These are phyloP conservation scores for Leccinum rimulosum DNA, from an alignment of 768 basidiomycete genomes.

Conservation along the genomic window DNA sequence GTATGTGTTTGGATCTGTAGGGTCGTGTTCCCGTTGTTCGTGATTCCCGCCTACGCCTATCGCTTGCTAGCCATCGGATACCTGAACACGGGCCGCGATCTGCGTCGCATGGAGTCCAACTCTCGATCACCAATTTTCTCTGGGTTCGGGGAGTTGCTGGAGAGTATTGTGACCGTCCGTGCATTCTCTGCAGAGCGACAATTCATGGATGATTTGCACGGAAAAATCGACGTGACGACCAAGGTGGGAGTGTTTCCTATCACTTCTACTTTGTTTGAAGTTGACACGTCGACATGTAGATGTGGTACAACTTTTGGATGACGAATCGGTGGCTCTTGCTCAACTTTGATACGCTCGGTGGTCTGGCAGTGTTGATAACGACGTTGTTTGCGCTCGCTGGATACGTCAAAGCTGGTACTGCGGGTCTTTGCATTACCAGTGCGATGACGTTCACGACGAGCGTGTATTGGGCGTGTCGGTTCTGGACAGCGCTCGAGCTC, in stretches of 20 bases:
- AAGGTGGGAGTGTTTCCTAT: slow-evolving; percentile 42
- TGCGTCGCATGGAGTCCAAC: slow-evolving; percentile 90
- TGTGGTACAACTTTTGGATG: slow-evolving; percentile 92
- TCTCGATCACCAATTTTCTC: slow-evolving; percentile 82
- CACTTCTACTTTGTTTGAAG: not conserved
- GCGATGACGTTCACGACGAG: slow-evolving; percentile 58
- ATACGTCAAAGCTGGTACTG: slow-evolving; percentile 56
- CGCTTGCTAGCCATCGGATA: slow-evolving; percentile 68
- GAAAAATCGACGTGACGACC: slow-evolving; percentile 74
- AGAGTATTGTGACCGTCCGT: slow-evolving; percentile 90
- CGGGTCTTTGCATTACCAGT: slow-evolving; percentile 74
- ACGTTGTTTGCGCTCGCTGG: slow-evolving; percentile 72
- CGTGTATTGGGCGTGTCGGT: slow-evolving; percentile 50
- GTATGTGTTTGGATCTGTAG: slow-evolving; percentile 29
- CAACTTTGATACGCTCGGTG: slow-evolving; percentile 79
- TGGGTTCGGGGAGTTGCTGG: slow-evolving; percentile 77
- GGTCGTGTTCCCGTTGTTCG: slow-evolving; percentile 77
- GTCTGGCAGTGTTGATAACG: slow-evolving; percentile 68
- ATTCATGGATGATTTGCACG: slow-evolving; percentile 74
- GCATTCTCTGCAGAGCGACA: slow-evolving; percentile 81
- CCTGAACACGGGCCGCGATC: slow-evolving; percentile 76
- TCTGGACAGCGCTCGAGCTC: slow-evolving; percentile 60
- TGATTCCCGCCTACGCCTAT: slow-evolving; percentile 77
- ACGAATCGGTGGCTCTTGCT: slow-evolving; percentile 82
- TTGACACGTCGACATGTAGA: slow-evolving; percentile 31